These are phyloP conservation scores for Penicilliopsis zonata DNA, from an alignment of 495 filamentous ascomycete genomes.

Conservation along the genomic window DNA sequence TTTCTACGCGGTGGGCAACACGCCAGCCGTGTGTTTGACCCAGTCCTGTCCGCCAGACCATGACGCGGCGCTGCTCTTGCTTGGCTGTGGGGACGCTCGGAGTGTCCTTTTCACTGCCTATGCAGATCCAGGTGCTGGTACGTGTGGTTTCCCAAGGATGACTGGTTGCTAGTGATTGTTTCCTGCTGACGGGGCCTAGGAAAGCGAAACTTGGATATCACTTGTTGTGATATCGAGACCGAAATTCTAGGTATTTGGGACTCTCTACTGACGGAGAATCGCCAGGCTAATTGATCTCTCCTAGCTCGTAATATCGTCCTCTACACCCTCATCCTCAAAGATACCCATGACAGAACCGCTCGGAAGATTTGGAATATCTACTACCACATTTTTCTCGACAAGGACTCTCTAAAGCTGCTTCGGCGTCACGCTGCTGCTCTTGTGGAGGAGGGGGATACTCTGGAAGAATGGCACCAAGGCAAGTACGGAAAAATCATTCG, in stretches of 20 bases:
- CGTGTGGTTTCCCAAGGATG: no score
- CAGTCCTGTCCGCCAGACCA: slow-evolving; percentile 32
- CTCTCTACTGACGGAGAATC: slow-evolving; percentile 40
- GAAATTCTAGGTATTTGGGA: slow-evolving; percentile 34
- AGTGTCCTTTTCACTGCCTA: slow-evolving; percentile 38
- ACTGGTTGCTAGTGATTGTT: no score
- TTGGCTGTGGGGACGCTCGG: slow-evolving; percentile 41
- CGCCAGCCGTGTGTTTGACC: slow-evolving; percentile 36
- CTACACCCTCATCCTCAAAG: slow-evolving; percentile 13
- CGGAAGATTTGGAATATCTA: slow-evolving; percentile 51
- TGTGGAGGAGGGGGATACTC: slow-evolving; percentile 13
- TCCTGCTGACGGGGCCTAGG: no score
- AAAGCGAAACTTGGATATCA: no score
- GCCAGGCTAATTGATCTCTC: slow-evolving; percentile 34
- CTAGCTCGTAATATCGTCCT: slow-evolving; percentile 18
- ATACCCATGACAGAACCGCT: no score
- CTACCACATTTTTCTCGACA: slow-evolving; percentile 37
- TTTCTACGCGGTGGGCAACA: slow-evolving; percentile 40
- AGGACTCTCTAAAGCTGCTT: slow-evolving; percentile 19
- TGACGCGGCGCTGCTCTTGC: slow-evolving; percentile 33
- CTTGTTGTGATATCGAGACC: slow-evolving; percentile 37
- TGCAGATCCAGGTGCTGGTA: slow-evolving; percentile 1
- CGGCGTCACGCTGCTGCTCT: slow-evolving; percentile 28
- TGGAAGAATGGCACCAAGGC: slow-evolving; percentile 21
- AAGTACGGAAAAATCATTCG: slow-evolving; percentile 19